phyloP scores from a whole-genome alignment of 441 rosid species.

The Gossypium davidsonii region DNA sequence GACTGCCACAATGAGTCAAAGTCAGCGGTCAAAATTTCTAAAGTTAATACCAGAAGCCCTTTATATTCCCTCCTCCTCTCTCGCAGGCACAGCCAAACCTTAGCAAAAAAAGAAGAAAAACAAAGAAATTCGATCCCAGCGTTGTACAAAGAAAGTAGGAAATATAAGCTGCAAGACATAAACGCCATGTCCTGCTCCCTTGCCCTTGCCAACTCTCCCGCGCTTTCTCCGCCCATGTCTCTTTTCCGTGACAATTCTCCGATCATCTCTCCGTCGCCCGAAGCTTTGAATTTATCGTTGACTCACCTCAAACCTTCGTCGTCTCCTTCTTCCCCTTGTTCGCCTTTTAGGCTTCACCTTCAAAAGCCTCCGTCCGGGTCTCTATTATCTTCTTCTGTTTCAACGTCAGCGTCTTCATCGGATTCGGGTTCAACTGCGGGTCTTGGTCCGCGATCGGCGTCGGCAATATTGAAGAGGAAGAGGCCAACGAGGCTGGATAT shows the following conservation, averaged over 20 bases:
- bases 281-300: slow-evolving; percentile 31
- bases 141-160: neutral
- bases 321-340: slow-evolving; percentile 27
- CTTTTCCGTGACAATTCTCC: slow-evolving; percentile 52
- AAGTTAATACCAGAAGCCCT: neutral
- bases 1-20: neutral
- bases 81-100: neutral
- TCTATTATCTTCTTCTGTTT: slow-evolving; percentile 9
- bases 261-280: slow-evolving; percentile 34
- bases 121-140: neutral
- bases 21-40: slow-evolving; percentile 3
- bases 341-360: slow-evolving; percentile 41
- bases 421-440: neutral
- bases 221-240: slow-evolving; percentile 64
- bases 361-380: slow-evolving; percentile 38
- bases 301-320: slow-evolving; percentile 42
- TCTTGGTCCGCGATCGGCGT: slow-evolving; percentile 5
- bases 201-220: slow-evolving; percentile 70
- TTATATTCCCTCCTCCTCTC: neutral
- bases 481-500: slow-evolving; percentile 59
- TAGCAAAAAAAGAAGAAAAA: neutral
- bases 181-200: slow-evolving; percentile 63
- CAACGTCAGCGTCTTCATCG: slow-evolving; percentile 7
- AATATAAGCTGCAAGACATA: neutral
- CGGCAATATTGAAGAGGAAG: slow-evolving; percentile 54